A percentile compares a stretch with the other conserved stretches of the same genome.
phyloP scores from a whole-genome alignment of 768 basidiomycete species.

The Tephrocybe sp. region DNA sequence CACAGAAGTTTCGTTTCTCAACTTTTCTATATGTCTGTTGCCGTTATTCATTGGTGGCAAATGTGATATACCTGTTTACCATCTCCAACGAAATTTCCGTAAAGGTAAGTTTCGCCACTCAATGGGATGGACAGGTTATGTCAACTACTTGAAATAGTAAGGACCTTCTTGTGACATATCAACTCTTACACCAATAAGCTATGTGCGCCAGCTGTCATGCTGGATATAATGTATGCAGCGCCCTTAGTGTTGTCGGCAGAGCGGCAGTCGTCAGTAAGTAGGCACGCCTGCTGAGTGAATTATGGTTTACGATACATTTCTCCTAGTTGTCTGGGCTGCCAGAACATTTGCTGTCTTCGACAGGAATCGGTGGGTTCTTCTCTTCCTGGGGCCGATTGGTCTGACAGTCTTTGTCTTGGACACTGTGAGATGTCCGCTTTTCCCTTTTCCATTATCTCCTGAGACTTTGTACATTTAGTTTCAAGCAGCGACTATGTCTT shows the following conservation, averaged over 20 bases:
- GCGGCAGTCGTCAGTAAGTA: slow-evolving; percentile 26
- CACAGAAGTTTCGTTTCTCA: slow-evolving; percentile 22
- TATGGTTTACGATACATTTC: background rate
- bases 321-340: slow-evolving; percentile 14
- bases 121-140: background rate
- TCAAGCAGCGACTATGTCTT: slow-evolving; percentile 21
- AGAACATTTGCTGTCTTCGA: slow-evolving; percentile 27
- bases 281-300: background rate
- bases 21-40: slow-evolving; percentile 27
- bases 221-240: slow-evolving; percentile 26
- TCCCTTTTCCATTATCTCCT: background rate
- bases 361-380: slow-evolving; percentile 18
- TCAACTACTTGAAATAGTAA: background rate
- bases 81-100: slow-evolving; percentile 18
- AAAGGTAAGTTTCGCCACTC: slow-evolving; percentile 10
- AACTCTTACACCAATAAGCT: too few relatives aligned
- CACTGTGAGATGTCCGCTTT: slow-evolving; percentile 19
- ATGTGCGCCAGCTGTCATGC: slow-evolving; percentile 21
- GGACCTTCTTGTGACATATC: background rate
- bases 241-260: slow-evolving; percentile 29
- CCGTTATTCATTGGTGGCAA: slow-evolving; percentile 27
- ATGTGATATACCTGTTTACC: slow-evolving; percentile 27
- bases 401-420: slow-evolving; percentile 22
- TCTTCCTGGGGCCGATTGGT: slow-evolving; percentile 23
- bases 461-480: slow-evolving; percentile 14